Base-by-base conservation (phyloP, 495 filamentous ascomycete genomes). In the Xylaria bambusicola region DNA sequence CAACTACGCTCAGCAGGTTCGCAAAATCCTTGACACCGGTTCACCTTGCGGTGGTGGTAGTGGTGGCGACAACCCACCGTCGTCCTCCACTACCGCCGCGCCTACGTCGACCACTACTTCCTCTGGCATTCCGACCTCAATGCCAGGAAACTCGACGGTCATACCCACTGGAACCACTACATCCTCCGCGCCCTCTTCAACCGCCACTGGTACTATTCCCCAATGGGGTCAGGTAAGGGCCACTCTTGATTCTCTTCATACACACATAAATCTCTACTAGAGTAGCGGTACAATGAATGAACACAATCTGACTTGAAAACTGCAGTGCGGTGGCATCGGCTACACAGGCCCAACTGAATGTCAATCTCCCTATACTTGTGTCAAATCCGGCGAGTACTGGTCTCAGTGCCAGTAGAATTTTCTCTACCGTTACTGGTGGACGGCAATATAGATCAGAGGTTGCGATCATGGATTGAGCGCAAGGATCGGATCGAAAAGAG, bases 1-100 rank as follows among this genome's bases (percentile, higher is more conserved):
- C 62, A 77, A 62, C 38, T 80, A 75, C 55, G 76, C 71, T 27
- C 74, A 79, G 60, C 65, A 73, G 45, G 72, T 69, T 0, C 62
- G 66, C 5, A 61, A 60, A 13, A 73, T 76, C 51, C 63, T 75
- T 20, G 21, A 49, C 18, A 66, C 40, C 18, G 66, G 66, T 18
- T 20, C 46, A 8, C 50, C 66, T 15, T 68, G 66, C 71, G 57
- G 40, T 21, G 44, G 50, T 5, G 42, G 51, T 27, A 6, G 20
- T 15, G 38, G 52, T 8, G 23, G 41, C 18, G 3, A n/a, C n/a
- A n/a, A n/a, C 13, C 41, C 38, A 17, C 18, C 26, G 38, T 38
- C 26, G 20, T 15, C 50, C 35, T 13, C 18, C 23, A 38, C 51
- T 15, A 10, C 50, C 13, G 4, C 33, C 15, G 17, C 54, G 9